Percentiles rank a stretch among this genome's conserved stretches.
These are phyloP conservation scores for Neonothopanus nambi DNA, from an alignment of 1,284 basidiomycete species.

Conservation along the genomic window DNA sequence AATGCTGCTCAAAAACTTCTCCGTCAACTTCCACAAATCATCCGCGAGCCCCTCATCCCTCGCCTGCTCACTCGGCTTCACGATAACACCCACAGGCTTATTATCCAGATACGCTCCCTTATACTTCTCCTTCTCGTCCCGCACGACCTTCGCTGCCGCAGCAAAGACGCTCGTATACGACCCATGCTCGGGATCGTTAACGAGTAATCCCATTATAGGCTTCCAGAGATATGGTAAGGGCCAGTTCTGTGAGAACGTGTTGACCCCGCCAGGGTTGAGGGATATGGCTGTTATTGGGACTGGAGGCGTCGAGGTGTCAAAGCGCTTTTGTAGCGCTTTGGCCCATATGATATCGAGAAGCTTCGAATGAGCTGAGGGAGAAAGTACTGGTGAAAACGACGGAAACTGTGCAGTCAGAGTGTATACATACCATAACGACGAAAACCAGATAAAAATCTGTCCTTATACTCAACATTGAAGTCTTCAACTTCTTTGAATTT, in stretches of 20 bases:
- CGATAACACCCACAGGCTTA: constrained; percentile 25
- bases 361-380: constrained; percentile 26
- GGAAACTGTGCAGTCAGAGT: not conserved
- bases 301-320: constrained; percentile 21
- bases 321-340: constrained; percentile 25
- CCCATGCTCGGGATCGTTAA: constrained; percentile 28
- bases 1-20: constrained; percentile 14
- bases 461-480: constrained; percentile 17
- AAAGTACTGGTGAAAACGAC: not conserved
- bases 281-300: constrained; percentile 28
- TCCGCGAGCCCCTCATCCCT: constrained; percentile 17
- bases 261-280: constrained; percentile 32
- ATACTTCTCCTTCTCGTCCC: constrained; percentile 26
- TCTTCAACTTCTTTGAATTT: constrained; percentile 20
- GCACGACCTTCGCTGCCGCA: constrained; percentile 31
- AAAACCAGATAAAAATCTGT: constrained; percentile 10
- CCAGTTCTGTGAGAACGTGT: constrained; percentile 27
- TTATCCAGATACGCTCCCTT: constrained; percentile 29
- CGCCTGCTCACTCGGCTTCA: constrained; percentile 18
- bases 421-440: constrained; percentile 19
- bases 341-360: constrained; percentile 27
- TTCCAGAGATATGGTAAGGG: constrained; percentile 20
- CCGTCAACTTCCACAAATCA: constrained; percentile 24
- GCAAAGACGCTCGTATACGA: constrained; percentile 38
- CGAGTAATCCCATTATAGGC: constrained; percentile 25